Evolutionary conservation across 176 grass and related monocot genomes (phyloP), one percentile per base, ranked within the genome.

Genomic region (Oropetium thomaeum): DNA sequence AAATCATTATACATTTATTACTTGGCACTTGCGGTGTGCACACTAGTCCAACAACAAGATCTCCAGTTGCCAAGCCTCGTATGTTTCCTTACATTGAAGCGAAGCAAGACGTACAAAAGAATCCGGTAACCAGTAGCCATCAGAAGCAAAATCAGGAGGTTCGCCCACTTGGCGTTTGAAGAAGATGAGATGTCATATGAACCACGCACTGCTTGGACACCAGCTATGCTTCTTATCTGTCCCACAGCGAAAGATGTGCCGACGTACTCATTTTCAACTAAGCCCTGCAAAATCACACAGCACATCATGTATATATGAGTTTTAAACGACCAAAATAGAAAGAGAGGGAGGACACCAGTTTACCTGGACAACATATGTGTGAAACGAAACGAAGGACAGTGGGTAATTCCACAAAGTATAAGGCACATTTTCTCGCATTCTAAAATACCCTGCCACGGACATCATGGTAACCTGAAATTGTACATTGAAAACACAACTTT

Each of bases 261-360:
- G 0, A 97, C 62, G 10, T 97, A 97, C 70, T 97, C 94, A 13
- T 97, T 97, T 82, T 97, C 94, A 3, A 97, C 73, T 72, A 97
- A 79, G 5, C 94, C 94, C 94, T 97, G 81, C 57, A 64, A 42
- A 62, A 67, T 69, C 3, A 2, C 34, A 32, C 39, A 44, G 4
- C 23, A 69, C 10, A 9, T 12, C 38, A 26, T 52, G 5, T 43
- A 37, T 43, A 37, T 20, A 28, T 23, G 43, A 29, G 30, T 38
- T 4, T 26, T 11, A n/a, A 25, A 54, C 1, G 20, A 53, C 27
- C 13, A 12, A 13, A 0, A 15, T 27, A 35, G 1, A 12, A 3
- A 67, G 4, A 57, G 43, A 2, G 11, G 33, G 22, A 53, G 51
- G 22, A 54, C 25, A 23, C 3, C 84, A n/a, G n/a, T n/a, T 59